Evolutionary conservation across 2,329 filamentous ascomycete genomes (phyloP).

Genomic region (Pseudogymnoascus sp.): DNA sequence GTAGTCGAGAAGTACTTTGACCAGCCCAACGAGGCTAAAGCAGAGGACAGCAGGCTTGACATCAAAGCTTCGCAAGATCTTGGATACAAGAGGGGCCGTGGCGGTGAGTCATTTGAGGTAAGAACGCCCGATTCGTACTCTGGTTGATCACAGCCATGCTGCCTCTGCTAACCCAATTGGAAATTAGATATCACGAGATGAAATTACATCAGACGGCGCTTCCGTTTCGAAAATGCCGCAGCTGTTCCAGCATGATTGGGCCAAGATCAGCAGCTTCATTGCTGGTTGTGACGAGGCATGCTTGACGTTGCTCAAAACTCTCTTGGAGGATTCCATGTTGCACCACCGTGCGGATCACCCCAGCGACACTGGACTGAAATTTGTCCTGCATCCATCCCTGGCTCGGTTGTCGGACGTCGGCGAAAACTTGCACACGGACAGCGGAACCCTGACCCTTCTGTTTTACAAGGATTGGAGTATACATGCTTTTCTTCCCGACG

Average conservation of each 20-base stretch:
- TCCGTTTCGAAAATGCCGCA: constrained; percentile 11
- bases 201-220: constrained; percentile 10
- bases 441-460: constrained; percentile 22
- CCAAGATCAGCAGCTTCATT: constrained; percentile 15
- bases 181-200: constrained; percentile 17
- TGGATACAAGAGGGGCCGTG: constrained; percentile 15
- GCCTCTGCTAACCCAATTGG: constrained; percentile 7
- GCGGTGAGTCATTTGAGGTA: constrained; percentile 18
- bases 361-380: constrained; percentile 21
- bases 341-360: constrained; percentile 18
- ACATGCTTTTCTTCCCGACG: constrained; percentile 8
- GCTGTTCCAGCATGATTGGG: constrained; percentile 14
- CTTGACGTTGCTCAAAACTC: constrained; percentile 10
- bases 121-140: neutral
- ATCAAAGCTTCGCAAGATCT: constrained; percentile 18
- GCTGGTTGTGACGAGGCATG: constrained; percentile 17
- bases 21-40: constrained; percentile 15
- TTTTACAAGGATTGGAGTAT: constrained; percentile 21
- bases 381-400: constrained; percentile 19
- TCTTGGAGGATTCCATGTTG: constrained; percentile 14
- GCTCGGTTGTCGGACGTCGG: constrained; percentile 13
- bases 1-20: constrained; percentile 16
- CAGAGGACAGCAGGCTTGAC: constrained; percentile 12
- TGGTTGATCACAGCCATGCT: neutral
- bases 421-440: constrained; percentile 22